Evolutionary conservation across 306 rosid species (phyloP).

Genomic region (Trifolium dubium): DNA sequence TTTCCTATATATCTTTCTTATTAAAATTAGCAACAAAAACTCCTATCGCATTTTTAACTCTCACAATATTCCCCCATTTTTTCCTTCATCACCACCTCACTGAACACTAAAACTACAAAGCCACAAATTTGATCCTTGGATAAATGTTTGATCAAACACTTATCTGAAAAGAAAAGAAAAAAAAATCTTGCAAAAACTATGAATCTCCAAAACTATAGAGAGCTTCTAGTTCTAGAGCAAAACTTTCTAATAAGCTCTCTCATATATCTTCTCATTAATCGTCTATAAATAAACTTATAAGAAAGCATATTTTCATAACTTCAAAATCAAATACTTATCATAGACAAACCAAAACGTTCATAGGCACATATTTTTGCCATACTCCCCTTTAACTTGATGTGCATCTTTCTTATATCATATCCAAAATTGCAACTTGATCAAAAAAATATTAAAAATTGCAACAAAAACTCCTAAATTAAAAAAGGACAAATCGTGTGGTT

Average conservation of each 20-base stretch:
- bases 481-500: too few species aligned
- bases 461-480: not conserved
- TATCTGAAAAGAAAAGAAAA: not conserved
- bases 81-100: conserved; percentile 12
- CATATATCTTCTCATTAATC: not conserved
- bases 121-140: not conserved
- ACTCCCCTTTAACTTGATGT: not conserved
- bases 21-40: conserved; percentile 1
- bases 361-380: not conserved
- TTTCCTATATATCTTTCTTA: not conserved
- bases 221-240: not conserved
- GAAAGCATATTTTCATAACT: not conserved
- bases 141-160: not conserved
- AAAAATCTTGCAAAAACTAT: not conserved
- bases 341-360: not conserved
- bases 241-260: not conserved
- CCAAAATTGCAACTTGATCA: not conserved
- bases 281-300: not conserved
- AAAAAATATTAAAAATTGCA: not conserved
- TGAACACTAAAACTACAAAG: not conserved
- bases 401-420: not conserved
- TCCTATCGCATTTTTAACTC: not conserved
- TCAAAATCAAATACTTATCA: not conserved
- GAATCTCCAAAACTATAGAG: conserved; percentile 1
- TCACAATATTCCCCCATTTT: not conserved